Base-by-base conservation (phyloP, 179 eudicot genomes). In the Beta macrorhiza region DNA sequence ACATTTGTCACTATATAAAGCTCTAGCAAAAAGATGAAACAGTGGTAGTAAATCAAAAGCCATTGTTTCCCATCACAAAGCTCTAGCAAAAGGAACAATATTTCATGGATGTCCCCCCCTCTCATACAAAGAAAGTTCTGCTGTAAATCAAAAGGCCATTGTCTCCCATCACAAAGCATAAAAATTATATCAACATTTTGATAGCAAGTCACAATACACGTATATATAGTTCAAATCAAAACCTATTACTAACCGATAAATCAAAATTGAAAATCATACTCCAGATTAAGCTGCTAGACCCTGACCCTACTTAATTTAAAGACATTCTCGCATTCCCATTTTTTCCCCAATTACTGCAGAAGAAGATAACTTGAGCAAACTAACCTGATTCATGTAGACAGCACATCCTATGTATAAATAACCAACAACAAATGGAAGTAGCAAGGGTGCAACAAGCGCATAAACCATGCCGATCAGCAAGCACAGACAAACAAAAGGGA, bases 381-480 rank as follows among this genome's bases (percentile, higher is more conserved):
- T 16, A 75, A 93, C 98, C 98, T 95, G 98, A 76, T 95, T 92
- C 83, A 95, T 80, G 84, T 91, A 93, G 79, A 95, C 98, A 72
- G 89, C 88, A 74, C 93, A 95, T 80, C 98, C 98, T 7, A 93
- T 88, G 80, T 90, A 85, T 77, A 95, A 88, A 86, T 93, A 93
- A 87, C 91, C 93, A 72, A 95, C 90, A 56, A 93, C 90, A 83
- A 95, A 93, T 4, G 98, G 98, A 77, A 93, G 93, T 81, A 95
- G 88, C 90, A 95, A 85, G 11, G 98, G 98, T 64, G 98, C 90
- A 42, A 95, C 93, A 44, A 92, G 92, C 3, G 98, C 94, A 76
- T 95, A 95, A 52, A 90, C 91, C 90, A 89, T 89, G 82, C 98
- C 98, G 37, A 95, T 92, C 76, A 95, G 82, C 57, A 95, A 83